These are phyloP conservation scores for Dispira simplex DNA, from an alignment of 192 early-diverging fungal species.

Conservation along the genomic window DNA sequence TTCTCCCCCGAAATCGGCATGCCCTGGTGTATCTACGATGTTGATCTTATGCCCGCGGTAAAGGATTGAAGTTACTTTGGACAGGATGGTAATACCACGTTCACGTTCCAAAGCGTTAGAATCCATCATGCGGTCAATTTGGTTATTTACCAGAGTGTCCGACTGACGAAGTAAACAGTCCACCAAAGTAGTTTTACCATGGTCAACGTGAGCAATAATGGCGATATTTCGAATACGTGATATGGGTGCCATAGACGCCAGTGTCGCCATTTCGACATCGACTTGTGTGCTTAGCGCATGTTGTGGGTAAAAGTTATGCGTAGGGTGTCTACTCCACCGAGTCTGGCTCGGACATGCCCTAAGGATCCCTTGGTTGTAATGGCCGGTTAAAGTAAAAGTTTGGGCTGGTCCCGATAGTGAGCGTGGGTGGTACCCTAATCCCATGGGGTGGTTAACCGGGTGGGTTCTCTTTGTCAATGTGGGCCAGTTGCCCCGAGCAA, in stretches of 20 bases:
- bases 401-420: too few relatives aligned
- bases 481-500: too few relatives aligned
- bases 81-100: constrained; percentile 81
- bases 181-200: constrained; percentile 64
- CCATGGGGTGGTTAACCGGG: too few relatives aligned
- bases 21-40: constrained; percentile 78
- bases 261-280: too few relatives aligned
- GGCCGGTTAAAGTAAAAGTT: too few relatives aligned
- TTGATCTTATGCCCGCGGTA: constrained; percentile 68
- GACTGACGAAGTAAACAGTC: constrained; percentile 45
- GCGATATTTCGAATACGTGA: constrained; percentile 28
- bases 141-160: constrained; percentile 27
- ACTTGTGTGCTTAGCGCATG: too few relatives aligned
- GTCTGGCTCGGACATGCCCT: too few relatives aligned
- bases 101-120: constrained; percentile 67
- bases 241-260: not conserved
- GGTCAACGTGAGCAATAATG: constrained; percentile 73
- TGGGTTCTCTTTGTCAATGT: too few relatives aligned
- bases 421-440: too few relatives aligned
- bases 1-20: constrained; percentile 54
- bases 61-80: constrained; percentile 59
- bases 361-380: too few relatives aligned
- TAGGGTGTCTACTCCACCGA: too few relatives aligned
- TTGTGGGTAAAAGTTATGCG: too few relatives aligned
- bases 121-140: constrained; percentile 68